A percentile compares a stretch with the other conserved stretches of the same genome.
Conservation (phyloP, 352 stramenopile genomes). For the Plasmopara viticola region DNA sequence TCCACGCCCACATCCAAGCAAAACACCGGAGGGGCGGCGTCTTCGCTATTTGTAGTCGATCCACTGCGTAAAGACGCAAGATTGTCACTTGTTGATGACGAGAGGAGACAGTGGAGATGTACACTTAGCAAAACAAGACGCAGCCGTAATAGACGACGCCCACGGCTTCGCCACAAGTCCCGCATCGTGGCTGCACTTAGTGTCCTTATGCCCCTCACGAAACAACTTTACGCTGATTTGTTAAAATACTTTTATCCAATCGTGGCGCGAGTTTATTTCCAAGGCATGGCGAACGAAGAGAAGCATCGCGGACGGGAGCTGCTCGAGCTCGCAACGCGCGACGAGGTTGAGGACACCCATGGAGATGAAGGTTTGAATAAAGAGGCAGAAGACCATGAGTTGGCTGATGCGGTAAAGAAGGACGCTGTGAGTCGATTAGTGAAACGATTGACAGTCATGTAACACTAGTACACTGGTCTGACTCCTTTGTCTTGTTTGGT, state of each 20-base stretch:
- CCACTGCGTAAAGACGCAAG: conserved; percentile 5
- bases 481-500: neutral
- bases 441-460: neutral
- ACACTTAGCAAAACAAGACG: neutral
- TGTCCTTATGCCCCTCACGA: conserved; percentile 1
- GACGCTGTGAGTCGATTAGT: conserved; percentile 24
- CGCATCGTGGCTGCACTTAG: conserved; percentile 2
- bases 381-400: conserved; percentile 13
- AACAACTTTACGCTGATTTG: conserved; percentile 6
- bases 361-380: conserved; percentile 4
- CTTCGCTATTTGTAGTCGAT: conserved; percentile 3
- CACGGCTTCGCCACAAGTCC: conserved; percentile 2
- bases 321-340: conserved; percentile 3
- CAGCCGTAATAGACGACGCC: conserved; percentile 3
- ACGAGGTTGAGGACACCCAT: conserved; percentile 5
- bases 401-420: conserved; percentile 27
- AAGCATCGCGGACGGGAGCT: conserved; percentile 8
- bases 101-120: neutral
- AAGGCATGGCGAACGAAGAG: conserved; percentile 13
- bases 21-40: conserved; percentile 26
- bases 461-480: neutral
- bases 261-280: neutral
- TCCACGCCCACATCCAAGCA: conserved; percentile 40
- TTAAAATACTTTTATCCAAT: conserved; percentile 8
- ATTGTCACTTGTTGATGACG: neutral